phyloP scores from a whole-genome alignment of 2,329 filamentous ascomycete genomes.

The Colletotrichum scovillei region DNA sequence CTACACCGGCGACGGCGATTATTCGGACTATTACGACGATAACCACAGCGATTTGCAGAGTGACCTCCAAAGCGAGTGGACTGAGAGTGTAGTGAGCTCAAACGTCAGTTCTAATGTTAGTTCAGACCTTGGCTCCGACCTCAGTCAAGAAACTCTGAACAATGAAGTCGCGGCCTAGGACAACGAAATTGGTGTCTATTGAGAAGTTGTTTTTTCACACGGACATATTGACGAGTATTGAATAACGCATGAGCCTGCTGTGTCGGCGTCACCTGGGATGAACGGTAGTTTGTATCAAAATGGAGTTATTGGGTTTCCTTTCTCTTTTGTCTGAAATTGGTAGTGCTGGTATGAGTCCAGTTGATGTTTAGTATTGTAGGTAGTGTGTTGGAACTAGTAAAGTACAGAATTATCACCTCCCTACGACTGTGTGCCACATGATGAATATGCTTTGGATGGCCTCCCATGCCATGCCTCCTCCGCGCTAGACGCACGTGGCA shows the following conservation, averaged over 20 bases:
- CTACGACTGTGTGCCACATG: not conserved
- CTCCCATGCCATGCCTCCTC: not conserved
- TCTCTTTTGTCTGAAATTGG: slow-evolving; percentile 12
- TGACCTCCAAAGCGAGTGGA: slow-evolving; percentile 58
- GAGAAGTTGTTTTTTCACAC: not conserved
- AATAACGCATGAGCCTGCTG: not conserved
- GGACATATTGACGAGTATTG: not conserved
- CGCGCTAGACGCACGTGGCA: not conserved
- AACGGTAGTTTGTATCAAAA: slow-evolving; percentile 20
- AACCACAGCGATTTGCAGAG: slow-evolving; percentile 36
- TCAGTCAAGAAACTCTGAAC: slow-evolving; percentile 36
- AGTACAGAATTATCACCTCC: not conserved
- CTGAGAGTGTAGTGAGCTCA: slow-evolving; percentile 51
- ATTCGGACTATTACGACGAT: slow-evolving; percentile 49
- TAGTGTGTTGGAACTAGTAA: not conserved
- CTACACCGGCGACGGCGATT: slow-evolving; percentile 50
- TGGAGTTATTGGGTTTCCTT: slow-evolving; percentile 13
- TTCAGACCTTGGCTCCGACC: slow-evolving; percentile 24
- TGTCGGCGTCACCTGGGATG: slow-evolving; percentile 1
- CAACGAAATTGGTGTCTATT: not conserved
- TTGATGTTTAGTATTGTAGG: slow-evolving; percentile 2
- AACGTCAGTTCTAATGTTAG: slow-evolving; percentile 15
- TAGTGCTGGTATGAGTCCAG: not conserved
- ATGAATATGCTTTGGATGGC: not conserved
- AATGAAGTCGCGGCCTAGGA: slow-evolving; percentile 41